Evolutionary conservation across 140 eudicot genomes (phyloP).

Genomic region (Bidens hawaiensis): DNA sequence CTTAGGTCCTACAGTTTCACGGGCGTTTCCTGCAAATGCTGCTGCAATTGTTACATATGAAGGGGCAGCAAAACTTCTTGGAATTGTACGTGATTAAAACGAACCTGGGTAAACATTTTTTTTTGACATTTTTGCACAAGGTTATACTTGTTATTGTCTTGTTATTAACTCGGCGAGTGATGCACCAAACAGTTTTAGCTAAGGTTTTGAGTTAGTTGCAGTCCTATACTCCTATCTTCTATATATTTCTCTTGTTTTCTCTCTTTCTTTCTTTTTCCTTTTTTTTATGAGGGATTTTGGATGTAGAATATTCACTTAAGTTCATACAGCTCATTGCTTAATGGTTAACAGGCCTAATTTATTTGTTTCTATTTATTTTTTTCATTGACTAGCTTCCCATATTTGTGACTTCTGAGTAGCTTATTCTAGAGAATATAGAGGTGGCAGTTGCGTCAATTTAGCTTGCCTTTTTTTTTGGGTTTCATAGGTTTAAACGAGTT

Average conservation of each 20-base stretch:
- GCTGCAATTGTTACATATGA: constrained; percentile 97
- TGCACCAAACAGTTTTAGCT: constrained; percentile 1
- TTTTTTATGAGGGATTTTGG: constrained; percentile 16
- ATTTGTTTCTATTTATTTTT: too few relatives aligned
- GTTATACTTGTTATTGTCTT: background rate
- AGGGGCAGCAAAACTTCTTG: constrained; percentile 64
- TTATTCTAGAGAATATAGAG: background rate
- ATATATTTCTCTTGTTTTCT: too few relatives aligned
- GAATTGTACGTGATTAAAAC: constrained; percentile 56
- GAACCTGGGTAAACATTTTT: constrained; percentile 12
- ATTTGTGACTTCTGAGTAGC: too few relatives aligned
- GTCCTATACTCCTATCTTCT: too few relatives aligned
- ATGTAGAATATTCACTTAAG: constrained; percentile 7
- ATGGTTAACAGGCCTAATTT: too few relatives aligned
- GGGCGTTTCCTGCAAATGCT: constrained; percentile 98
- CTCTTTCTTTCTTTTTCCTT: too few relatives aligned
- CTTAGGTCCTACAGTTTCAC: constrained; percentile 77
- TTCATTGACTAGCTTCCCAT: too few relatives aligned
- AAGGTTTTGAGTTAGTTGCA: constrained; percentile 4
- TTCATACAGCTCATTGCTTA: too few relatives aligned
- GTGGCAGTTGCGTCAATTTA: background rate
- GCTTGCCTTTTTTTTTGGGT: background rate
- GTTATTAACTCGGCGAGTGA: constrained; percentile 3
- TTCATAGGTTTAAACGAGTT: background rate
- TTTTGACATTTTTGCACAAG: constrained; percentile 18